A percentile compares a stretch with the other conserved stretches of the same genome.
These are phyloP conservation scores for Suhomyces chickasaworum DNA, from an alignment of 1,139 yeast species.

Conservation along the genomic window DNA sequence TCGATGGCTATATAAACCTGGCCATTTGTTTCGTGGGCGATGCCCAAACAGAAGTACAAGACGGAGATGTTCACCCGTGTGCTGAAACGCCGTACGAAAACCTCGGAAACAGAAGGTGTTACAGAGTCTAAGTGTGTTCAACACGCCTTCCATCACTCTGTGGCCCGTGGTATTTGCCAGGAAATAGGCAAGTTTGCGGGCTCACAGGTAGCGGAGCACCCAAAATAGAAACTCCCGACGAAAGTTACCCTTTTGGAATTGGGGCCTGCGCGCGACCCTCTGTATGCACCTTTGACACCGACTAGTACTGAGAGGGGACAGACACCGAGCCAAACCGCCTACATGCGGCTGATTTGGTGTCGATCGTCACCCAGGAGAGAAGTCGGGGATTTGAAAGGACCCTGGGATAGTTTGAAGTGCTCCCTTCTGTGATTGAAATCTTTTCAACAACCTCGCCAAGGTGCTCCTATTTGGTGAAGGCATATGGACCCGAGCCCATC, in stretches of 20 bases:
- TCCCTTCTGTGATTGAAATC: too few species aligned
- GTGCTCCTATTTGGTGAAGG: background rate
- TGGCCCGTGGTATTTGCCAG: background rate
- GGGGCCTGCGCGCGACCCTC: background rate
- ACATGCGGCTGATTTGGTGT: background rate
- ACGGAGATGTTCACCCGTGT: conserved; percentile 1
- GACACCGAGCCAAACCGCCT: background rate
- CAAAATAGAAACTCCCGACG: conserved; percentile 1
- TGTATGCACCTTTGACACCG: background rate
- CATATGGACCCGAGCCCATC: background rate
- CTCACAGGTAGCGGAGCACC: background rate
- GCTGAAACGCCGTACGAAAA: background rate
- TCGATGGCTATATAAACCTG: conserved; percentile 3
- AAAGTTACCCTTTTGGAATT: background rate
- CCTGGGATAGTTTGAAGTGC: too few species aligned
- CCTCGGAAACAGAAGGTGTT: conserved; percentile 9
- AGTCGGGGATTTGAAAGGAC: too few species aligned
- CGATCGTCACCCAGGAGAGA: too few species aligned
- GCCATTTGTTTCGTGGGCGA: background rate
- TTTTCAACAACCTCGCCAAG: too few species aligned
- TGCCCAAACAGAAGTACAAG: background rate
- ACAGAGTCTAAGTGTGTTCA: conserved; percentile 3
- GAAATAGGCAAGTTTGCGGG: background rate
- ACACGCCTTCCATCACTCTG: background rate
- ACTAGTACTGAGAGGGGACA: background rate